Evolutionary conservation across 805 yeast species (phyloP), one percentile per base, ranked within the genome.

Genomic region (Maudiozyma serrabonitensis): DNA sequence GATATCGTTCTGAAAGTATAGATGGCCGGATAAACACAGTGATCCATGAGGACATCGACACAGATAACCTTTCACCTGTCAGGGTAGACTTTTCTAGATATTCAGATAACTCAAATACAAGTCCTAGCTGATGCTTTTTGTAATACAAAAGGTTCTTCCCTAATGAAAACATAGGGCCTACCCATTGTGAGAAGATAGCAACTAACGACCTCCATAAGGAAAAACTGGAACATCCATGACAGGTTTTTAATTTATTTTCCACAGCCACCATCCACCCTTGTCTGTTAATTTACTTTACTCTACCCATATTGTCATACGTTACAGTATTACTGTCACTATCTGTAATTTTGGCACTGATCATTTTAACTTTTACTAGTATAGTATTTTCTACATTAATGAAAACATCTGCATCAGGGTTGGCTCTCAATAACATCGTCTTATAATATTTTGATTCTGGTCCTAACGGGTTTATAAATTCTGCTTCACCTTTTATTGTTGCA

Each of bases 401-500:
- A 23, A 77, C 74, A 52, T 77, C 75, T 12, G 89, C 95, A 52
- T 80, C 81, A 34, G 87, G 84, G 54, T 81, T 79, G 50, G 78
- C 77, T 51, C 75, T 75, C 57, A 79, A 70, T 54, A 82, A 82
- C 60, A 79, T 70, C 4, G 75, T 71, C 54, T 80, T 80, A 69
- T 79, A 88, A 60, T 79, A 80, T 43, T 69, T 69, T 45, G 79
- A 77, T 52, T 80, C 80, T n/a, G 71, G 75, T 13, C 69, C 63
- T n/a, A 67, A 69, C 0, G 69, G 69, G 9, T 62, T 62, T 13
- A 86, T 64, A 9, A 84, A 73, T 32, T 72, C 70, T 1, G 91
- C 93, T 37, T 68, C 69, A 0, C 97, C 97, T 42, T 75, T 74
- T 26, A 91, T 67, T 53, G 91, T 89, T 6, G 87, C 93, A 53